These are phyloP conservation scores for Cornus kousa DNA, from an alignment of 148 eudicot species.

Conservation along the genomic window DNA sequence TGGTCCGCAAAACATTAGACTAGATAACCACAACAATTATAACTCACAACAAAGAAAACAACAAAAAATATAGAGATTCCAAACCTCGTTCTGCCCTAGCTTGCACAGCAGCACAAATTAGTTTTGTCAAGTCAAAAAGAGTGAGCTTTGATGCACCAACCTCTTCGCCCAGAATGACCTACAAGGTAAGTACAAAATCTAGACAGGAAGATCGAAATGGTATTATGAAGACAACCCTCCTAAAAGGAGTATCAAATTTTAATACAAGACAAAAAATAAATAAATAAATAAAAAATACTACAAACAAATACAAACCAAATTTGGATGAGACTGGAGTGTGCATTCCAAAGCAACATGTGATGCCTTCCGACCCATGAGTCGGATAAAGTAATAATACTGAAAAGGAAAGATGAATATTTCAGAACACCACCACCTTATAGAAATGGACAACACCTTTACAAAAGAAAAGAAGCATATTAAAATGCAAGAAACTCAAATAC, in stretches of 20 bases:
- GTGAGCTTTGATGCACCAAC: conserved; percentile 93
- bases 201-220: background rate
- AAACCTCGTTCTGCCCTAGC: conserved; percentile 83
- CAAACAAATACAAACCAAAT: conserved; percentile 54
- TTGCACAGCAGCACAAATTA: conserved; percentile 98
- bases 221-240: background rate
- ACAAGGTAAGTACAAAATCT: conserved; percentile 3
- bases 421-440: background rate
- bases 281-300: too few relatives aligned
- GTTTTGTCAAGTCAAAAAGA: conserved; percentile 83
- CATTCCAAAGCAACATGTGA: conserved; percentile 98
- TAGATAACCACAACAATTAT: conserved; percentile 9
- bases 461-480: background rate
- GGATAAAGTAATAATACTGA: conserved; percentile 93
- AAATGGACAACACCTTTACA: too few relatives aligned
- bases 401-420: conserved; percentile 4
- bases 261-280: background rate
- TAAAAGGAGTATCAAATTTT: background rate
- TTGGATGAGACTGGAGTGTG: conserved; percentile 99
- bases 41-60: conserved; percentile 1
- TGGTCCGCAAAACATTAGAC: conserved; percentile 25
- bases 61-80: background rate
- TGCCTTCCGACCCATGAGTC: conserved; percentile 98
- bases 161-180: conserved; percentile 97
- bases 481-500: conserved; percentile 3